Evolutionary conservation across 768 basidiomycete genomes (phyloP).

Genomic region (Neoboletus magnificus): DNA sequence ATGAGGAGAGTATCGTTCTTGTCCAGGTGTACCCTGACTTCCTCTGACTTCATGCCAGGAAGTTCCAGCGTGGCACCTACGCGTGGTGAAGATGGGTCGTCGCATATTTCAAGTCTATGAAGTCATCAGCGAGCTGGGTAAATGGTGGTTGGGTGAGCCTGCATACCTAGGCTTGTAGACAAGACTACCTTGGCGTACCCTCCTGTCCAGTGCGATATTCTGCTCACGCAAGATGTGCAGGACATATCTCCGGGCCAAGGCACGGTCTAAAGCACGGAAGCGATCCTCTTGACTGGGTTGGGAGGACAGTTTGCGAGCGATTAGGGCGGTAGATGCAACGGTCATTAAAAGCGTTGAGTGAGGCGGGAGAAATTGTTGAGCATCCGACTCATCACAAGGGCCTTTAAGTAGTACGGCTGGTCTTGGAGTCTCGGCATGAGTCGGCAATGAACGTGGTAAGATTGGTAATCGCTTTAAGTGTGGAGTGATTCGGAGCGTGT

Average conservation of each 20-base stretch:
- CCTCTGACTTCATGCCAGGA: constrained; percentile 37
- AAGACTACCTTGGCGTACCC: constrained; percentile 25
- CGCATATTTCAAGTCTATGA: constrained; percentile 39
- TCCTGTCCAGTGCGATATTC: constrained; percentile 15
- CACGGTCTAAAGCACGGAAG: constrained; percentile 30
- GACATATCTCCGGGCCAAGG: constrained; percentile 32
- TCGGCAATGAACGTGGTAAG: no score
- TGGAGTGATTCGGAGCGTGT: no score
- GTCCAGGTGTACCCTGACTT: constrained; percentile 35
- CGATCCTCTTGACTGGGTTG: constrained; percentile 22
- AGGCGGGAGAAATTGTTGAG: not conserved
- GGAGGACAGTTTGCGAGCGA: constrained; percentile 28
- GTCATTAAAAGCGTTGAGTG: constrained; percentile 21
- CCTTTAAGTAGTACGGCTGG: not conserved
- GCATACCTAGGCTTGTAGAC: constrained; percentile 33
- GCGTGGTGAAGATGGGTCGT: constrained; percentile 32
- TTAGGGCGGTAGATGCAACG: constrained; percentile 9
- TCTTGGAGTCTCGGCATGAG: no score
- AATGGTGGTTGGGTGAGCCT: not conserved
- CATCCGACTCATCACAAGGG: not conserved
- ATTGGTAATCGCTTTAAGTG: no score
- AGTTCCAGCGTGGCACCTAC: constrained; percentile 38
- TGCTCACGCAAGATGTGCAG: constrained; percentile 21
- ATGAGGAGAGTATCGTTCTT: constrained; percentile 29
- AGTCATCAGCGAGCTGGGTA: constrained; percentile 11